phyloP scores from a whole-genome alignment of 2,329 filamentous ascomycete species.

The Fusarium brevicatenulatum region DNA sequence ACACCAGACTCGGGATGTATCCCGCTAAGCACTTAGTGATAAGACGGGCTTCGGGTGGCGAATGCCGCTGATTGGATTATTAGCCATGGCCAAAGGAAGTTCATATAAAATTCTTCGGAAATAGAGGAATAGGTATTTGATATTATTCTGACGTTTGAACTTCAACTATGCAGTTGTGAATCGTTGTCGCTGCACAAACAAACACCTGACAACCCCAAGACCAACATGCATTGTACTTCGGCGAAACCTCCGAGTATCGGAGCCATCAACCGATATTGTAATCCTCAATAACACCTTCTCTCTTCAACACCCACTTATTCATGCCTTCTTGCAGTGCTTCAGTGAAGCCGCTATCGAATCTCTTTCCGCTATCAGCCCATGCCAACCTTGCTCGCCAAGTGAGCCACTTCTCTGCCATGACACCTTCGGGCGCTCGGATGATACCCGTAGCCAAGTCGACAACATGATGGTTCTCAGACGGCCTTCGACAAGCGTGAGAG shows the following conservation, averaged over 20 bases:
- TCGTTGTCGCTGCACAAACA: background rate
- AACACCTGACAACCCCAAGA: background rate
- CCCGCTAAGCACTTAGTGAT: slow-evolving; percentile 18
- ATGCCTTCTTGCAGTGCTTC: slow-evolving; percentile 52
- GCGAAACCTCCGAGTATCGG: slow-evolving; percentile 31
- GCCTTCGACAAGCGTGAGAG: slow-evolving; percentile 41
- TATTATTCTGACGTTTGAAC: too few relatives aligned
- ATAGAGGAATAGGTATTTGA: background rate
- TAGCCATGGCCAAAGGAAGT: background rate
- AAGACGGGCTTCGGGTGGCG: slow-evolving; percentile 16
- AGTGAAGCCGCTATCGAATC: slow-evolving; percentile 51
- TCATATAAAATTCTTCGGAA: background rate
- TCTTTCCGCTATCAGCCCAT: slow-evolving; percentile 48
- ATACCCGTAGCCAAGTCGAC: slow-evolving; percentile 57
- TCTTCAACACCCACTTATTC: slow-evolving; percentile 50
- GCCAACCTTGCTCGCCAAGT: slow-evolving; percentile 55
- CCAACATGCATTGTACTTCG: slow-evolving; percentile 18
- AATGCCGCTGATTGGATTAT: slow-evolving; percentile 7
- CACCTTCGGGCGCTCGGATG: slow-evolving; percentile 56
- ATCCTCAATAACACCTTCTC: slow-evolving; percentile 48
- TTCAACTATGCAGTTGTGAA: background rate
- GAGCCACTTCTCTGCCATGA: slow-evolving; percentile 58
- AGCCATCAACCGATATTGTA: slow-evolving; percentile 42
- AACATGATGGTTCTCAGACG: slow-evolving; percentile 47
- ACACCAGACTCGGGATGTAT: slow-evolving; percentile 19